Evolutionary conservation across 345 rosid genomes (phyloP).

Genomic region (Eucalyptus fibrosa): DNA sequence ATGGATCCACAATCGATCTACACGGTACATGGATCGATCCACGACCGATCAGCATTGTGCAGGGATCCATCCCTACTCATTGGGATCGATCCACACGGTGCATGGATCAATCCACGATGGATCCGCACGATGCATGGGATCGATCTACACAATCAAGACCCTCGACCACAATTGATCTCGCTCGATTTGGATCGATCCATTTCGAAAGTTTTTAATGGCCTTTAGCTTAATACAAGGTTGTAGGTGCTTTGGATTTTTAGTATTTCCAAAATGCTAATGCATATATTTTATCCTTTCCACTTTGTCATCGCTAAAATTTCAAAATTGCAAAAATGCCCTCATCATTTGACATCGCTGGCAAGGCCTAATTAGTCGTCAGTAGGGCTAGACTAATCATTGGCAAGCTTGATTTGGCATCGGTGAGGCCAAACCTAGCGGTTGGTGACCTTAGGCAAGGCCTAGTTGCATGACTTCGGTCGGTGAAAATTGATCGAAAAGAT

Average conservation of each 20-base stretch:
- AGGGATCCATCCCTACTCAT: too few species aligned
- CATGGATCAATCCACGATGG: too few species aligned
- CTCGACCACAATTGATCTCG: too few species aligned
- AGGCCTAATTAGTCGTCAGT: accelerated
- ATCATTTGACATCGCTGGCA: accelerated
- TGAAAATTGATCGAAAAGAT: too few species aligned
- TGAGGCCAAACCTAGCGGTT: neutral
- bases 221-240: too few species aligned
- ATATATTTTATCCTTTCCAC: neutral
- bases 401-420: accelerated
- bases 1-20: too few species aligned
- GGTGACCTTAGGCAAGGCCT: neutral
- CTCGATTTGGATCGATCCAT: too few species aligned
- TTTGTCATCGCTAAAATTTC: too few species aligned
- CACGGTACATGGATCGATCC: too few species aligned
- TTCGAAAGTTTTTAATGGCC: too few species aligned
- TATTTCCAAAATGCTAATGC: neutral
- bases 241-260: neutral
- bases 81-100: accelerated
- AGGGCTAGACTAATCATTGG: accelerated
- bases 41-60: accelerated
- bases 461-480: accelerated
- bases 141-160: too few species aligned
- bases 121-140: too few species aligned
- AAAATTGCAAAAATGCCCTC: neutral